Evolutionary conservation across 2,329 filamentous ascomycete species (phyloP).

Genomic region (Fusarium xyrophilum): DNA sequence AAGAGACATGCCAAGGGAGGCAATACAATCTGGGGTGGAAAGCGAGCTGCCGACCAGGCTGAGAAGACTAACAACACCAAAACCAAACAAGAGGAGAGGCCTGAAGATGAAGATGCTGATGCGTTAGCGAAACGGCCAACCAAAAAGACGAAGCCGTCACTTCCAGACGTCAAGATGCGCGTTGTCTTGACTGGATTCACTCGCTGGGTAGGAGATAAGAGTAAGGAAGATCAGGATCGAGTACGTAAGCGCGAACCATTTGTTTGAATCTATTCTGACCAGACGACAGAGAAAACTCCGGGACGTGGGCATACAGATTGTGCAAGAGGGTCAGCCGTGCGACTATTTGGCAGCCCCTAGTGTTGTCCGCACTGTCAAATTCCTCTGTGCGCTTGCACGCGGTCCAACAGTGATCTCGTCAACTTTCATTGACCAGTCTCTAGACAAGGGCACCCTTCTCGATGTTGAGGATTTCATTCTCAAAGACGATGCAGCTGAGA

Average conservation of each 20-base stretch:
- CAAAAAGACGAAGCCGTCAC: constrained; percentile 67
- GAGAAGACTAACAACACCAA: constrained; percentile 60
- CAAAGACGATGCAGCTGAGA: constrained; percentile 75
- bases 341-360: constrained; percentile 88
- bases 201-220: constrained; percentile 76
- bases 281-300: constrained; percentile 74
- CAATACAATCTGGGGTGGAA: constrained; percentile 65
- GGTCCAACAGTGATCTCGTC: constrained; percentile 80
- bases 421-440: constrained; percentile 77
- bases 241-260: constrained; percentile 57
- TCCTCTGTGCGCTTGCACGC: constrained; percentile 83
- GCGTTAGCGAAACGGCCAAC: constrained; percentile 58
- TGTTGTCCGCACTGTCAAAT: constrained; percentile 91
- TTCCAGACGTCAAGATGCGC: constrained; percentile 72
- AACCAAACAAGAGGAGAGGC: constrained; percentile 53
- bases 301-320: constrained; percentile 80
- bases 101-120: constrained; percentile 55
- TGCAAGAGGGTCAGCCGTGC: constrained; percentile 76
- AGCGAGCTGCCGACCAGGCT: constrained; percentile 64
- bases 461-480: constrained; percentile 71
- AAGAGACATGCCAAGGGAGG: constrained; percentile 69
- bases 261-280: constrained; percentile 26
- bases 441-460: constrained; percentile 72
- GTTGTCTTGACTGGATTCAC: constrained; percentile 85
- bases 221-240: constrained; percentile 80